phyloP scores from a whole-genome alignment of 768 basidiomycete species.

The Naganishia vaughanmartiniae region DNA sequence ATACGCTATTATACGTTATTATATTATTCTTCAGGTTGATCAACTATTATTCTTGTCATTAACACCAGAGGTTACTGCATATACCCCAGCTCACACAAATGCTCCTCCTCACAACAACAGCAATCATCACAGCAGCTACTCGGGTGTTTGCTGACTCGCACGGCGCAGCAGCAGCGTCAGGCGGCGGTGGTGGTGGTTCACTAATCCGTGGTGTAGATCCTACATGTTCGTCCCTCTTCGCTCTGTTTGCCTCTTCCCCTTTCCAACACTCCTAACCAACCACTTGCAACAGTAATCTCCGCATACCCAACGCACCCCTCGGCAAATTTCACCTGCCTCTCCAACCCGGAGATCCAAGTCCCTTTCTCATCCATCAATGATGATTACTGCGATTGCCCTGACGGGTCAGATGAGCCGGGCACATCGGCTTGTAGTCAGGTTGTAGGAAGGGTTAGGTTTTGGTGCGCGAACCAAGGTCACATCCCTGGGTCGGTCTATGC shows the following conservation, averaged over 20 bases:
- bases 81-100: not conserved
- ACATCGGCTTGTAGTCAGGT: conserved; percentile 30
- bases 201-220: conserved; percentile 13
- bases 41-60: too few relatives aligned
- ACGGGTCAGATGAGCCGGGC: conserved; percentile 97
- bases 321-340: not conserved
- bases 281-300: not conserved
- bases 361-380: conserved; percentile 81
- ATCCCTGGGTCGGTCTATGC: conserved; percentile 73
- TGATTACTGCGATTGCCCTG: conserved; percentile 88
- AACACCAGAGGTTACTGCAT: too few relatives aligned
- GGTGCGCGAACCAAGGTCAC: conserved; percentile 84
- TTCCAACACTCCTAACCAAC: not conserved
- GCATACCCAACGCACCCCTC: not conserved
- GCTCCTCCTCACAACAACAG: not conserved
- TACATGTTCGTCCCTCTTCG: conserved; percentile 1
- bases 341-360: conserved; percentile 53
- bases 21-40: too few relatives aligned
- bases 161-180: not conserved
- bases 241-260: too few relatives aligned
- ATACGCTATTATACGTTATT: too few relatives aligned
- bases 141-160: not conserved
- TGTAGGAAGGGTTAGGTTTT: conserved; percentile 62
- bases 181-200: too few relatives aligned
- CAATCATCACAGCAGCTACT: not conserved